A percentile compares a stretch with the other conserved stretches of the same genome.
phyloP scores from a whole-genome alignment of 331 rosid species.

The Spiraea crenata region DNA sequence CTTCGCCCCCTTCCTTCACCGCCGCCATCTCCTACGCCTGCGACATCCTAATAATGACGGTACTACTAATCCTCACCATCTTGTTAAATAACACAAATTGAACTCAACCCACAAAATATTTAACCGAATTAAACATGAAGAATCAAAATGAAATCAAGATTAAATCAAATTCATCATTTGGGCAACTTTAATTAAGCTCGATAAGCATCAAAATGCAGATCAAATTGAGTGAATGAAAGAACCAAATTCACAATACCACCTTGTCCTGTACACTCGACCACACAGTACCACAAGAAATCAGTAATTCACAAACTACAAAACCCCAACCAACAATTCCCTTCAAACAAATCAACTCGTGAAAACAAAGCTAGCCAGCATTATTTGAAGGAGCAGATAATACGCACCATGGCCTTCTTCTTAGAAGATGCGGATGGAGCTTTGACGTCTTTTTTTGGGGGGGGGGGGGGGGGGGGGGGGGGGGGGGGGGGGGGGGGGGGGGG shows the following conservation, averaged over 20 bases:
- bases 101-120: too few relatives aligned
- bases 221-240: too few relatives aligned
- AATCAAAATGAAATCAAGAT: too few relatives aligned
- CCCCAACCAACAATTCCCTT: neutral
- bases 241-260: too few relatives aligned
- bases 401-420: conserved; percentile 46
- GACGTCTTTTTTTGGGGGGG: conserved; percentile 43
- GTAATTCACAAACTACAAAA: neutral
- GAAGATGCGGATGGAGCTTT: conserved; percentile 29
- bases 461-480: too few relatives aligned
- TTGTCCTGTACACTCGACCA: conserved; percentile 25
- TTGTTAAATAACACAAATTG: too few relatives aligned
- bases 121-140: too few relatives aligned
- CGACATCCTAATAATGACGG: conserved; percentile 41
- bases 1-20: conserved; percentile 54
- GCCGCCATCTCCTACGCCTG: conserved; percentile 51
- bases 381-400: neutral
- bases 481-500: too few relatives aligned
- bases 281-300: neutral
- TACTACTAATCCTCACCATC: too few relatives aligned
- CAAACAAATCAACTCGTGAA: neutral
- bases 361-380: neutral
- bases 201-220: too few relatives aligned
- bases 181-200: too few relatives aligned
- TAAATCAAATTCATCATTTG: too few relatives aligned